Percentiles rank a stretch among this genome's conserved stretches.
These are phyloP conservation scores for Diophrys appendiculata DNA, from an alignment of 73 alveolate genomes.

Conservation along the genomic window DNA sequence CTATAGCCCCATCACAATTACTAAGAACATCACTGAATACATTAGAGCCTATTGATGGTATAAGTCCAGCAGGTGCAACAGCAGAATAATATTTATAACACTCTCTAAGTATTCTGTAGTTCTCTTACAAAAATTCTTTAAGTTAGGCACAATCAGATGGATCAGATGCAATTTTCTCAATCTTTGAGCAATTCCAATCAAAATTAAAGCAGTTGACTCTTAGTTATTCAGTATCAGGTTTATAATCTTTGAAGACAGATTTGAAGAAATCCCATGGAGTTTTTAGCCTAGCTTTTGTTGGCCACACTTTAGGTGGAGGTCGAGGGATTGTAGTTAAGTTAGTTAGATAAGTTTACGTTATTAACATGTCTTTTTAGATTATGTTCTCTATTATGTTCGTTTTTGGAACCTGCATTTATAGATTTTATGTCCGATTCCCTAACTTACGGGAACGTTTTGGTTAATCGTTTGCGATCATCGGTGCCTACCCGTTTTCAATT, in stretches of 20 bases:
- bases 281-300: slow-evolving; percentile 26
- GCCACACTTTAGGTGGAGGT: slow-evolving; percentile 47
- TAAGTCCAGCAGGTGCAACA: slow-evolving; percentile 55
- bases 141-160: slow-evolving; percentile 28
- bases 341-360: slow-evolving; percentile 51
- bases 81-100: slow-evolving; percentile 65
- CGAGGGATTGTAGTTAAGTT: slow-evolving; percentile 53
- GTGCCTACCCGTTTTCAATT: not conserved
- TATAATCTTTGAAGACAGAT: slow-evolving; percentile 76
- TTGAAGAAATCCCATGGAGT: slow-evolving; percentile 70
- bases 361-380: slow-evolving; percentile 20
- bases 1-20: slow-evolving; percentile 46
- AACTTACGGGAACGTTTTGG: too few relatives aligned
- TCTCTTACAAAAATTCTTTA: slow-evolving; percentile 21
- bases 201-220: slow-evolving; percentile 77
- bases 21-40: slow-evolving; percentile 50
- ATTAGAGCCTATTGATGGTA: slow-evolving; percentile 64
- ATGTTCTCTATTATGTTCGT: slow-evolving; percentile 55
- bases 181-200: slow-evolving; percentile 76
- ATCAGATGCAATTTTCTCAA: slow-evolving; percentile 46
- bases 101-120: slow-evolving; percentile 48
- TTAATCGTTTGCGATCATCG: slow-evolving; percentile 2
- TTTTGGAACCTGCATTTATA: slow-evolving; percentile 37
- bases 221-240: slow-evolving; percentile 69
- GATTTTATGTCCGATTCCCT: not conserved